A percentile compares a stretch with the other conserved stretches of the same genome.
Conservation (phyloP, 352 stramenopile species). For the Globisporangium alternatum region DNA sequence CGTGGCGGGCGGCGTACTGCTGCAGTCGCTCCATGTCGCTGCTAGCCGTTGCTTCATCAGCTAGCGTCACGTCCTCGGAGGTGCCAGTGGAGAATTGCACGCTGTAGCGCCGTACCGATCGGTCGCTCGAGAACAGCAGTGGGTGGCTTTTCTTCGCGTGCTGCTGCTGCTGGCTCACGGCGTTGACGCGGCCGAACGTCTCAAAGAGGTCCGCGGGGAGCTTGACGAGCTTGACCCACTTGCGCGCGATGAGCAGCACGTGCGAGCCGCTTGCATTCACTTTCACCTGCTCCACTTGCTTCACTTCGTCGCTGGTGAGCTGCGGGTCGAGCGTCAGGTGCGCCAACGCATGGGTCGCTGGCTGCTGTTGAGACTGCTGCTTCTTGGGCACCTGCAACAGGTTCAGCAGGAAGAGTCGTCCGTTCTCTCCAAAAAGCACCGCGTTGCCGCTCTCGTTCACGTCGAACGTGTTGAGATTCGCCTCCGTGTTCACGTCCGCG, state of each 20-base stretch:
- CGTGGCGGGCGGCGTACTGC: conserved; percentile 16
- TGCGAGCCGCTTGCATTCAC: conserved; percentile 55
- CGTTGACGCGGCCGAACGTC: conserved; percentile 7
- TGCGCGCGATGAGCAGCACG: conserved; percentile 50
- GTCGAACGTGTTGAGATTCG: conserved; percentile 66
- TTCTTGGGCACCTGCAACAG: conserved; percentile 38
- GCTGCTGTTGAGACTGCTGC: conserved; percentile 12
- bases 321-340: conserved; percentile 64
- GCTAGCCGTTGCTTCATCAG: conserved; percentile 17
- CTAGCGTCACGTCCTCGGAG: conserved; percentile 22
- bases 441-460: conserved; percentile 49
- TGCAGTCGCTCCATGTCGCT: conserved; percentile 35
- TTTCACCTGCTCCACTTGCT: conserved; percentile 54
- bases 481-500: conserved; percentile 43
- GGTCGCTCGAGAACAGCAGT: not conserved
- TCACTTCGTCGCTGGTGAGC: conserved; percentile 40
- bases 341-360: conserved; percentile 19
- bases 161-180: conserved; percentile 9
- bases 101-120: conserved; percentile 29
- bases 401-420: conserved; percentile 51
- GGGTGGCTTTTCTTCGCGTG: not conserved
- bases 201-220: conserved; percentile 27
- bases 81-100: conserved; percentile 49
- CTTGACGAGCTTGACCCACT: conserved; percentile 61
- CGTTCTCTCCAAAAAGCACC: conserved; percentile 44